phyloP scores from a whole-genome alignment of 352 stramenopile species.

The Aphanomyces cochlioides region DNA sequence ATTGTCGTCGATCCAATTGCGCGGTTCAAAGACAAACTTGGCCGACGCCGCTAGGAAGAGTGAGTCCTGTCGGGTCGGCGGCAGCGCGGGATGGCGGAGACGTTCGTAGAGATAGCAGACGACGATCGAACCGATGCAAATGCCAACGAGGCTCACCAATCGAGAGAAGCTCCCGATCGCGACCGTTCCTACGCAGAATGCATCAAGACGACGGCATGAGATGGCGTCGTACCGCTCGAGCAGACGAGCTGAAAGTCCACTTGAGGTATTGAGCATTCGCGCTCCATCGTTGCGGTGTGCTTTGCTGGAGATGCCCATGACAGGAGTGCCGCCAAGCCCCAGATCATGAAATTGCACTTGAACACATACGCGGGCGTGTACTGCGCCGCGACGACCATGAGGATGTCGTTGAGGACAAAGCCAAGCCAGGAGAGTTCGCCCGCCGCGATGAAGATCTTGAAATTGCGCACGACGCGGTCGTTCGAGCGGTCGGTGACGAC shows the following conservation, averaged over 20 bases:
- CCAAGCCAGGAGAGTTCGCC: constrained; percentile 14
- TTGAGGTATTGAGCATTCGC: background rate
- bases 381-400: constrained; percentile 12
- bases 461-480: background rate
- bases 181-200: background rate
- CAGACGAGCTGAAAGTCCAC: constrained; percentile 23
- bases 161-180: constrained; percentile 15
- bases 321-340: background rate
- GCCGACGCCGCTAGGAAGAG: background rate
- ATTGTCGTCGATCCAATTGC: background rate
- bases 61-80: background rate
- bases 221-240: background rate
- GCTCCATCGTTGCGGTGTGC: background rate
- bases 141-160: background rate
- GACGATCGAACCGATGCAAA: background rate
- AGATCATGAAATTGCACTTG: background rate
- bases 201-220: background rate
- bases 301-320: background rate
- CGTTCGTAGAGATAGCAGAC: constrained; percentile 10
- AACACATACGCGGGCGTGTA: constrained; percentile 3
- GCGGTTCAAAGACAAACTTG: background rate
- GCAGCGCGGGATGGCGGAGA: background rate
- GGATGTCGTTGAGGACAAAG: constrained; percentile 17
- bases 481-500: background rate
- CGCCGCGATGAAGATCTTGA: constrained; percentile 17